Evolutionary conservation across 108 stramenopile species (phyloP), one percentile per base, ranked within the genome.

Genomic region (Nitzschia sp.): DNA sequence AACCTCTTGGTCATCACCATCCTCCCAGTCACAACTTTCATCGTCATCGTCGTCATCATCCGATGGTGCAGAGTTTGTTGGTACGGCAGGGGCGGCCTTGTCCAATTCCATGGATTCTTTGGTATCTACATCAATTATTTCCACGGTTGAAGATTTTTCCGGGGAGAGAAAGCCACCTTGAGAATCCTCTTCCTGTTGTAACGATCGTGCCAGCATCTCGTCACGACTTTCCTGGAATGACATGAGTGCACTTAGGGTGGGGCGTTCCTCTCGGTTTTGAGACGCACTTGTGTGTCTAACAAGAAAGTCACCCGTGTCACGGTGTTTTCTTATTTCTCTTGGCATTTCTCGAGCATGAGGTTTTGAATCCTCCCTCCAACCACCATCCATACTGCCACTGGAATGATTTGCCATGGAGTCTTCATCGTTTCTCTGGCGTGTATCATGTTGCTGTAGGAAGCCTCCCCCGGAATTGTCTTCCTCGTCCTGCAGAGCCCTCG

Each of bases 11-110:
- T 70, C 63, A 12, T 70, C 76, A n/a, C 57, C 58, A 44, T 78
- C 70, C 21, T 84, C 79, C 53, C 54, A 72, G 7, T 66, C 65
- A 52, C 72, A 19, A 59, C 63, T 65, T 14, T 70, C 62, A 46
- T 61, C 72, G 3, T 17, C 17, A 48, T 48, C 17, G 46, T 48
- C n/a, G 3, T 48, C 46, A 17, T 73, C 57, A 21, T 12, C 26
- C 57, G 19, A 14, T 43, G 59, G 40, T 37, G 10, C 25, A 25
- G 29, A 34, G 29, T 3, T 3, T 34, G 29, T 34, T 34, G 29
- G 29, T 3, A 34, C 29, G 29, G 29, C 29, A 1, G 29, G 29
- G 29, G 5, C 29, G 29, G 29, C 5, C 29, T 34, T 34, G 29
- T 34, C 29, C 29, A 34, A 34, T 34, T 34, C 29, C 29, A 34